These are phyloP conservation scores for Amylocystis lapponica DNA, from an alignment of 768 basidiomycete species.

Conservation along the genomic window DNA sequence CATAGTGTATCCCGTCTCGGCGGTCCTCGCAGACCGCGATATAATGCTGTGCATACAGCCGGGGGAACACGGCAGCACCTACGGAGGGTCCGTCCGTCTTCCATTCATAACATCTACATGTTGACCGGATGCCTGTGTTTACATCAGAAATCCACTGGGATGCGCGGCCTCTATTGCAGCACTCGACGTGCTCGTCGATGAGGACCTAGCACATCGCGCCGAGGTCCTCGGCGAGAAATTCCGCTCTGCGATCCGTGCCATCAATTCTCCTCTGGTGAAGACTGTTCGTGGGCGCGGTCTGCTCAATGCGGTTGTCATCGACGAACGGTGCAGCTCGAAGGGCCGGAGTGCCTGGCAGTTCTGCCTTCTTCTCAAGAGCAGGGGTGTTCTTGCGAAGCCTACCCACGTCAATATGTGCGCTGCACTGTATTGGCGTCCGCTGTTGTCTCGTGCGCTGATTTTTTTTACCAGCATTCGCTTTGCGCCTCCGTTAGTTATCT, in stretches of 20 bases:
- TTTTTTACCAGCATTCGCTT: constrained; percentile 72
- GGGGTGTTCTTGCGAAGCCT: constrained; percentile 92
- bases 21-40: constrained; percentile 85
- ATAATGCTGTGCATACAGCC: constrained; percentile 93
- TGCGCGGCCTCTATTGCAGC: constrained; percentile 96
- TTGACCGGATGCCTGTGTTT: neutral
- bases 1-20: constrained; percentile 92
- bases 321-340: constrained; percentile 71
- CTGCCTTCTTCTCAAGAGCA: constrained; percentile 85
- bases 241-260: constrained; percentile 52
- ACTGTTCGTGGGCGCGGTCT: constrained; percentile 83
- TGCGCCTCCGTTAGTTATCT: constrained; percentile 91
- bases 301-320: constrained; percentile 90
- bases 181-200: constrained; percentile 84
- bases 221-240: constrained; percentile 75
- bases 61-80: constrained; percentile 95
- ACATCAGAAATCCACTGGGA: constrained; percentile 78
- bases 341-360: constrained; percentile 93
- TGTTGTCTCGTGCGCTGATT: constrained; percentile 2
- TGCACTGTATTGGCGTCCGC: neutral
- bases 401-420: constrained; percentile 92
- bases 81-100: constrained; percentile 69
- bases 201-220: constrained; percentile 80
- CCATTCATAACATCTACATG: neutral
- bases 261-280: constrained; percentile 67